Evolutionary conservation across 139 green algal species (phyloP), one percentile per base, ranked within the genome.

Genomic region (Deuterostichococcus epilithicus): DNA sequence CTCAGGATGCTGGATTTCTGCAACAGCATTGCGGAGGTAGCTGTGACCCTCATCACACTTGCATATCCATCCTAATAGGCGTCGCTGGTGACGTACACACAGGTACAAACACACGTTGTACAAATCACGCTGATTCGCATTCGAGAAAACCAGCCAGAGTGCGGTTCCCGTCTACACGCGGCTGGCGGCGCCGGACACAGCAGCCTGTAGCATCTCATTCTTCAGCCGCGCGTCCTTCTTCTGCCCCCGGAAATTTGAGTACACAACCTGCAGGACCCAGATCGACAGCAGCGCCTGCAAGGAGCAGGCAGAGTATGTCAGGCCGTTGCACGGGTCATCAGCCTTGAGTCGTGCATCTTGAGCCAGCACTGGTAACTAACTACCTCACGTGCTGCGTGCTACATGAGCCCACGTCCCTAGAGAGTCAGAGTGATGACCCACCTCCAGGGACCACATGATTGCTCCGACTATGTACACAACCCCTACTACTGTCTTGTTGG

Each of bases 391-490:
- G 42, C 42, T 8, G 42, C 42, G 42, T 52, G 42, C 42, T 13
- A 52, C 42, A 23, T 8, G 42, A 52, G 13, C 8, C 8, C 42
- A 52, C 13, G 42, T 8, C 42, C 42, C 8, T 13, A 52, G 13
- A 52, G 42, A 52, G 8, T 23, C 42, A 13, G 42, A 52, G 8
- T 8, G 13, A 63, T 30, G n/a, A n/a, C 86, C 10, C 36, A 72
- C 68, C 79, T 91, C 87, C 28, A 88, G 25, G 2, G 63, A 76
- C 87, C 87, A 91, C 1, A 89, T 67, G 13, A 34, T 79, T 2
- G 74, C 85, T 8, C 81, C 83, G 70, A 90, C 85, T 30, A 87
- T 80, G 75, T 88, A 90, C 20, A 91, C 25, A 28, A 88, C 74
- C n/a, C 84, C 87, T 23, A 82, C 65, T 18, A 81, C 79, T 3